Conservation (phyloP, 768 basidiomycete genomes). For the Serendipita vermifera region DNA sequence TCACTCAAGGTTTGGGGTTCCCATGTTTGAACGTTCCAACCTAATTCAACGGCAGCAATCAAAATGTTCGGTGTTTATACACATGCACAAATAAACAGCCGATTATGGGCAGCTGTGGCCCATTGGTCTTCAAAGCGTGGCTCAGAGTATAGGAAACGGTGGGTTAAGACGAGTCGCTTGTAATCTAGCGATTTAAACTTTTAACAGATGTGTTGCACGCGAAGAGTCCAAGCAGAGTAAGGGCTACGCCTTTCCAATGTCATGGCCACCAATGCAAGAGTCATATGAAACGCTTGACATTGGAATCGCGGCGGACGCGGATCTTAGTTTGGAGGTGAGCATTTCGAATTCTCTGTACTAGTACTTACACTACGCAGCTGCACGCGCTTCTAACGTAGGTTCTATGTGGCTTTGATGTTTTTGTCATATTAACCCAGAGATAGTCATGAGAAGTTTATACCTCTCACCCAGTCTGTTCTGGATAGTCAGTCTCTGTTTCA, state of each 20-base stretch:
- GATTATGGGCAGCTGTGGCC: constrained; percentile 36
- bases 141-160: constrained; percentile 44
- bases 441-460: constrained; percentile 36
- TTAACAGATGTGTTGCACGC: constrained; percentile 35
- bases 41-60: constrained; percentile 28
- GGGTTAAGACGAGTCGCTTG: neutral
- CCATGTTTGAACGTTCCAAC: constrained; percentile 11
- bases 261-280: constrained; percentile 36
- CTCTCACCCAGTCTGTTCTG: constrained; percentile 26
- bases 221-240: constrained; percentile 25
- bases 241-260: constrained; percentile 36
- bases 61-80: constrained; percentile 40
- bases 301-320: constrained; percentile 12
- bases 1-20: neutral
- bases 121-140: constrained; percentile 32
- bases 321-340: neutral
- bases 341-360: neutral
- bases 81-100: constrained; percentile 32
- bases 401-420: neutral
- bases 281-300: constrained; percentile 9
- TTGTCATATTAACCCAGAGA: constrained; percentile 10
- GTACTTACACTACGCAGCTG: constrained; percentile 26
- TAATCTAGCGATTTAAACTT: neutral
- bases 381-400: constrained; percentile 49
- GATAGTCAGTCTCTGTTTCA: constrained; percentile 24